Percentiles rank a stretch among this genome's conserved stretches.
These are phyloP conservation scores for Ettlia oleoabundans DNA, from an alignment of 139 green algal species.

Conservation along the genomic window DNA sequence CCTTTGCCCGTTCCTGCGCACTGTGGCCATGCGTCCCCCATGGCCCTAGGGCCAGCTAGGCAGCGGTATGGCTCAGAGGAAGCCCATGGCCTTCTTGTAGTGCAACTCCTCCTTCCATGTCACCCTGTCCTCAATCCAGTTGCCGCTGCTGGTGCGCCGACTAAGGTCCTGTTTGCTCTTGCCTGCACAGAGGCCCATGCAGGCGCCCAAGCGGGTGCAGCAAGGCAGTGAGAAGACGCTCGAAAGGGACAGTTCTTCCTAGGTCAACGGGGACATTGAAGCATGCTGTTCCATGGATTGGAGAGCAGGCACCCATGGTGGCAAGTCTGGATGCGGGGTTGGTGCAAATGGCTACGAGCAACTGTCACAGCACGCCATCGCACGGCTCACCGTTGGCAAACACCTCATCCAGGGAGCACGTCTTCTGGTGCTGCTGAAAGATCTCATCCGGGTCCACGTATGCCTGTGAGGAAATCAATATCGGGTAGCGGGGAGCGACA, in stretches of 20 bases:
- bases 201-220: background rate
- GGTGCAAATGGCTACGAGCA: background rate
- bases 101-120: constrained; percentile 67
- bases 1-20: background rate
- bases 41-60: background rate
- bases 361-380: background rate
- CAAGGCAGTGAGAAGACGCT: background rate
- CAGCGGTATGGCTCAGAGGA: background rate
- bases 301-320: background rate
- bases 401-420: constrained; percentile 72
- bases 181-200: background rate
- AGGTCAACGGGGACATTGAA: background rate
- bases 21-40: background rate
- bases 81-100: constrained; percentile 74
- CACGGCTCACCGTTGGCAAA: constrained; percentile 53
- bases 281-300: background rate
- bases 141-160: constrained; percentile 72
- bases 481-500: background rate
- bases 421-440: constrained; percentile 73
- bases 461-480: constrained; percentile 39
- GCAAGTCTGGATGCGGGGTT: background rate
- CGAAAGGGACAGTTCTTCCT: background rate
- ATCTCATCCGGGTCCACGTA: constrained; percentile 74
- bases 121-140: constrained; percentile 74
- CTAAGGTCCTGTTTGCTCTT: constrained; percentile 57